Conservation (phyloP, 1,284 basidiomycete species). For the Ganoderma resinaceum region DNA sequence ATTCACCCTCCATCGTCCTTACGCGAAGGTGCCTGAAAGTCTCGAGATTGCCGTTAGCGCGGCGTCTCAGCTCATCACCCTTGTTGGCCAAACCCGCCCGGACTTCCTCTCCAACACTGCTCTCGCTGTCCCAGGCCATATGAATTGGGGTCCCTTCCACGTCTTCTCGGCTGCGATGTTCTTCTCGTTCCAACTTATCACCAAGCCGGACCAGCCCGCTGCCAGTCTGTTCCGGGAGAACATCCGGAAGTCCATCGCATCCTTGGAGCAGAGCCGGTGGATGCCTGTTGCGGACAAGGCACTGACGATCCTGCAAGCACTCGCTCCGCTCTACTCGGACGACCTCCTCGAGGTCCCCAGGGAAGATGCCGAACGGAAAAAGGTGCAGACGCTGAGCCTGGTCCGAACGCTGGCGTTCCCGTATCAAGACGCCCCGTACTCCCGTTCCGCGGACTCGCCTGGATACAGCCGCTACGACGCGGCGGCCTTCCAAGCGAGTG, state of each 20-base stretch:
- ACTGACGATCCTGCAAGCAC: constrained; percentile 67
- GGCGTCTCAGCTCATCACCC: constrained; percentile 77
- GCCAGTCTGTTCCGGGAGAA: constrained; percentile 75
- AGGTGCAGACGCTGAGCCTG: constrained; percentile 62
- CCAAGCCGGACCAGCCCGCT: constrained; percentile 77
- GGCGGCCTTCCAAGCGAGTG: constrained; percentile 10
- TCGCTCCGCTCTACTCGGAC: constrained; percentile 72
- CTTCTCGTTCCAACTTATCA: constrained; percentile 83
- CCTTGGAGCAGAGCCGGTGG: constrained; percentile 67
- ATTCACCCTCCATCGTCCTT: constrained; percentile 82
- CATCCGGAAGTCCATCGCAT: constrained; percentile 70
- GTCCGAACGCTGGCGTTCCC: constrained; percentile 81
- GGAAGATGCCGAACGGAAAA: constrained; percentile 64
- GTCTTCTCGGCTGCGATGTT: constrained; percentile 87
- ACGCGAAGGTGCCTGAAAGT: constrained; percentile 67
- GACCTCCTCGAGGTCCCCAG: constrained; percentile 53
- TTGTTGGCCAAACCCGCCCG: constrained; percentile 64
- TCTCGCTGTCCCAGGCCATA: constrained; percentile 76
- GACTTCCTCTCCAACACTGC: constrained; percentile 74
- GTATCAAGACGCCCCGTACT: constrained; percentile 70
- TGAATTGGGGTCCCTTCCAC: constrained; percentile 84
- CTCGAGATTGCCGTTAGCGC: constrained; percentile 75
- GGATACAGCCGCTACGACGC: constrained; percentile 26
- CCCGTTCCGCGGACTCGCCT: constrained; percentile 34
- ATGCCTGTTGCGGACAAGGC: constrained; percentile 76